Base-by-base conservation (phyloP, 2,329 filamentous ascomycete species). In the Tolypocladium amazonense region DNA sequence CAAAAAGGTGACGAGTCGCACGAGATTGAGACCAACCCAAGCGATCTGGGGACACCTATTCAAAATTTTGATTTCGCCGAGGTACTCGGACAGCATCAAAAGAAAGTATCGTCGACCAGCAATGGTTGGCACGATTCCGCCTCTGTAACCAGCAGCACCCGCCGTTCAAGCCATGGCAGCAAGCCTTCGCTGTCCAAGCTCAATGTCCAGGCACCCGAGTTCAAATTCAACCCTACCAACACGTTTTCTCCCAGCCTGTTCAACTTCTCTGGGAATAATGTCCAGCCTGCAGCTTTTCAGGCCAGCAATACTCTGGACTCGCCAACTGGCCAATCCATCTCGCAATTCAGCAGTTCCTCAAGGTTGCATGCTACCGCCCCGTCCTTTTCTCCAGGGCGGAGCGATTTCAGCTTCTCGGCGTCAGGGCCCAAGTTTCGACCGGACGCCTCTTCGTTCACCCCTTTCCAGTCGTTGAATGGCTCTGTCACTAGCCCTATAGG, bases 191-290 rank as follows among this genome's bases (percentile, higher is more conserved):
- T 87, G 52, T 90, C 91, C 0, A 92, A 87, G 65, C 82, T 97
- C 66, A 97, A 97, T 67, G 92, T 95, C 37, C 85, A 88, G 63
- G 93, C 93, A 0, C 89, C 92, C 55, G 90, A 94, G 68, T 97
- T 97, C 78, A 90, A 88, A 66, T 93, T 93, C 73, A 83, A 84
- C 62, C 82, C 82, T 4, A 71, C 74, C 14, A 81, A 71, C 66
- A 74, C 73, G 33, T 85, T 84, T 66, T 76, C 79, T 43, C 77
- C 80, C 39, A 71, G 74, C 20, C 73, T 79, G 58, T 83, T 84
- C 67, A 75, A 75, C 45, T 84, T 84, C 62, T 74, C 75, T 27
- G 71, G 70, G 47, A 76, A 68, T 56, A 67, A 66, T 56, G 80
- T 81, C 70, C 79, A 85, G 65, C 79, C 82, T 6, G 65, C 76